These are phyloP conservation scores for Kazachstania africana DNA, from an alignment of 805 yeast species.

Conservation along the genomic window DNA sequence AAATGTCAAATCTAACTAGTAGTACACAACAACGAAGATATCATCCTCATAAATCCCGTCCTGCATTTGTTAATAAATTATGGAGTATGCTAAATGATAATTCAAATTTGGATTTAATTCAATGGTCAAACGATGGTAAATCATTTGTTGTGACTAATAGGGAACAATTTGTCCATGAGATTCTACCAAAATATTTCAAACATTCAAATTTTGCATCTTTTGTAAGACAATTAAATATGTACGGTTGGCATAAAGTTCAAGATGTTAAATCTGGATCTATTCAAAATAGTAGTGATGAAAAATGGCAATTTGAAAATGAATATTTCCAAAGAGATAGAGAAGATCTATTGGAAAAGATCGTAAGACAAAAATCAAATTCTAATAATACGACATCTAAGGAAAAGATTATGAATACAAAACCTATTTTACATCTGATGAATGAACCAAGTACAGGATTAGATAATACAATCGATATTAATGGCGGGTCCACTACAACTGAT, in stretches of 20 bases:
- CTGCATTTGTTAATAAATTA: conserved; percentile 85
- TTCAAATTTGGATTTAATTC: conserved; percentile 53
- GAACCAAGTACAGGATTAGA: conserved; percentile 3
- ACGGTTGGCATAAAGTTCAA: conserved; percentile 98
- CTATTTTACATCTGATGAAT: conserved; percentile 7
- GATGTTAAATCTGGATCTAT: conserved; percentile 73
- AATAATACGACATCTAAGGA: conserved; percentile 2
- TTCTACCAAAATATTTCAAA: conserved; percentile 86
- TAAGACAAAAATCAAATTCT: conserved; percentile 44
- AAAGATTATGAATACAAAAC: neutral
- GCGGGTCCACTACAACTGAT: neutral
- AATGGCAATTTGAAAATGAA: conserved; percentile 82
- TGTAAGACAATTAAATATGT: conserved; percentile 94
- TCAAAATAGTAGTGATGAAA: conserved; percentile 53
- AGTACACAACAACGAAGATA: too few species aligned
- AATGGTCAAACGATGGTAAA: conserved; percentile 79
- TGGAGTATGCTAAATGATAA: conserved; percentile 94
- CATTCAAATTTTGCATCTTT: conserved; percentile 92
- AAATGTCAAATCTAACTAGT: too few species aligned
- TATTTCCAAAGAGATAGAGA: conserved; percentile 67
- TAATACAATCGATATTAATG: conserved; percentile 2
- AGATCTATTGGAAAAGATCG: conserved; percentile 74
- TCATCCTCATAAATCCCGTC: conserved; percentile 39
- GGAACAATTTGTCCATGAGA: conserved; percentile 68
- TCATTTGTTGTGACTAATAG: conserved; percentile 77